Evolutionary conservation across 441 rosid genomes (phyloP).

Genomic region (Erodium moschatum): DNA sequence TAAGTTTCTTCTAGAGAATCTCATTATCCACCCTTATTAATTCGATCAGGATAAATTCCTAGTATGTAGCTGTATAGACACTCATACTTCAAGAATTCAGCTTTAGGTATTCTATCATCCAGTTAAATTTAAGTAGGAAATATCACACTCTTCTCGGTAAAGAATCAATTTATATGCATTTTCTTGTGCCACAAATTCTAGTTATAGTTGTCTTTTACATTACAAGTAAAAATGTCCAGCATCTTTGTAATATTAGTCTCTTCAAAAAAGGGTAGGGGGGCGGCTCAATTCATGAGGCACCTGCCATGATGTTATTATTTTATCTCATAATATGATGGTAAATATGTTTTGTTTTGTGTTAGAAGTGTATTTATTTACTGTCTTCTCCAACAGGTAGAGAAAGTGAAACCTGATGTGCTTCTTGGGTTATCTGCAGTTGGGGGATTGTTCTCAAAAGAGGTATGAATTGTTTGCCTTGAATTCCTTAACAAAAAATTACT

Average conservation of each 20-base stretch:
- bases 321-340: slow-evolving; percentile 1
- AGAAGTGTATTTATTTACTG: not conserved
- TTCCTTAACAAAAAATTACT: not conserved
- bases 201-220: not conserved
- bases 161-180: not conserved
- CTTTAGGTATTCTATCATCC: not conserved
- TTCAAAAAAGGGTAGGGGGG: not conserved
- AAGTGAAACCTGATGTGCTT: slow-evolving; percentile 96
- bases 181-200: not conserved
- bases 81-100: not conserved
- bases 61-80: not conserved
- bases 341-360: slow-evolving; percentile 2
- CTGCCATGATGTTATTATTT: not conserved
- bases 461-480: slow-evolving; percentile 22
- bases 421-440: slow-evolving; percentile 99
- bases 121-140: not conserved
- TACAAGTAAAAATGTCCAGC: not conserved
- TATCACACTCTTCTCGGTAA: not conserved
- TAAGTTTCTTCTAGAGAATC: not conserved
- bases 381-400: slow-evolving; percentile 51
- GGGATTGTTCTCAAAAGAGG: slow-evolving; percentile 94
- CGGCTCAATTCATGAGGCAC: not conserved
- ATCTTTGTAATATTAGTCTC: not conserved
- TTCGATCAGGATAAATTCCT: not conserved
- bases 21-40: not conserved